phyloP scores from a whole-genome alignment of 2,329 filamentous ascomycete genomes.

The Epichloe uncinata region DNA sequence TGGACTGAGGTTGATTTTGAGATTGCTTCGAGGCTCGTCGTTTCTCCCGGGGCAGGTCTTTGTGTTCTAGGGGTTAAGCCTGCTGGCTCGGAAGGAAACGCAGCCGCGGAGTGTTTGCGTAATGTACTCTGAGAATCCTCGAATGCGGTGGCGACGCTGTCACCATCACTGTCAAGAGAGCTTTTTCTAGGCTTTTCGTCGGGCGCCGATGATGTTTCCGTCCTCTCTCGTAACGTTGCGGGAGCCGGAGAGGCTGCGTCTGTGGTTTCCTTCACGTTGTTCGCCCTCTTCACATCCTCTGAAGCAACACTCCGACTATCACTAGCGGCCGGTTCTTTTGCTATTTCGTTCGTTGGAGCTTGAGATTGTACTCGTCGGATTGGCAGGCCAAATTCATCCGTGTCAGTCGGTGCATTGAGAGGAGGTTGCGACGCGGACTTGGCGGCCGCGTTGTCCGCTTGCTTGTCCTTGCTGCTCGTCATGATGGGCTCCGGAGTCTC shows the following conservation, averaged over 20 bases:
- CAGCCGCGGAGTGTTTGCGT: not conserved
- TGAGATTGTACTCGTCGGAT: slow-evolving; percentile 32
- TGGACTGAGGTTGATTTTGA: not conserved
- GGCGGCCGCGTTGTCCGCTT: slow-evolving; percentile 9
- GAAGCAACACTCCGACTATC: not conserved
- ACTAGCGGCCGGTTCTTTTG: slow-evolving; percentile 7
- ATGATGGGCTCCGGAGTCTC: slow-evolving; percentile 7
- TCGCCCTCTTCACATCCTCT: not conserved
- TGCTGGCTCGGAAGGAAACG: not conserved
- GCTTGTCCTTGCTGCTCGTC: slow-evolving; percentile 13
- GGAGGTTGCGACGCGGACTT: slow-evolving; percentile 16
- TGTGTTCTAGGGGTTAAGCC: slow-evolving; percentile 1
- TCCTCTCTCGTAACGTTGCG: not conserved
- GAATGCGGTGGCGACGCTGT: slow-evolving; percentile 26
- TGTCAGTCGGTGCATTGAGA: slow-evolving; percentile 24
- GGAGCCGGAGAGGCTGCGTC: not conserved
- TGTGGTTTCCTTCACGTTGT: not conserved
- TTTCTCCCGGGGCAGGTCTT: not conserved
- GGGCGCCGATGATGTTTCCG: not conserved
- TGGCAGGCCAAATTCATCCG: slow-evolving; percentile 61
- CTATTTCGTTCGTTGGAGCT: slow-evolving; percentile 16
- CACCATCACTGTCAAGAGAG: slow-evolving; percentile 11
- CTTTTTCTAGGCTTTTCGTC: not conserved
- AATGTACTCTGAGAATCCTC: slow-evolving; percentile 21
- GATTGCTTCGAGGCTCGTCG: not conserved